Base-by-base conservation (phyloP, 1,139 yeast species). In the Pneumocystis canis region DNA sequence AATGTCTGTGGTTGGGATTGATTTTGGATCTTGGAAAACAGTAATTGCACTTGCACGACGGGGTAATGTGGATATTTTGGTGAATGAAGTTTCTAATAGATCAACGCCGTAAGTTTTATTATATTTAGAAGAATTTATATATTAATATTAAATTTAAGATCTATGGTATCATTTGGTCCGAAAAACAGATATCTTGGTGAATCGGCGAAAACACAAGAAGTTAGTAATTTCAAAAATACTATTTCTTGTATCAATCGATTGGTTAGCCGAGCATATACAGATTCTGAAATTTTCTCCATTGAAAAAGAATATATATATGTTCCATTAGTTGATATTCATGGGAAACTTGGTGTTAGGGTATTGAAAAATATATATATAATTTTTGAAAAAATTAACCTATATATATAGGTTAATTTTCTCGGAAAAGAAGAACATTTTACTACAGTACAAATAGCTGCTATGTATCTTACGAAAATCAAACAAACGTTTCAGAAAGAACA, bases 31-130 rank as follows among this genome's bases (percentile, higher is more conserved):
- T 79, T 81, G 83, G 80, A 87, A 82, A 81, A 84, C 95, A 68
- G 97, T 90, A 70, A 82, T 92, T 74, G 97, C 97, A 60, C 95
- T 95, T 75, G 98, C 98, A 68, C 87, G 95, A 77, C 92, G 92
- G 83, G 85, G 97, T 80, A 97, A 97, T 74, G 92, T 94, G 75
- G 98, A 92, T 77, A 85, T 94, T 72, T 88, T 92, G 72, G 97
- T 92, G 79, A 94, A 94, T 76, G 99, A 92, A 77, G 98, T 92
- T 62, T 90, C 97, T 64, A 92, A 92, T 84, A 87, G 98, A 78
- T 77, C 95, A 69, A 92, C 99, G 57, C 98, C 99, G 68, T 47
- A 25, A 47, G 54, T 47, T 25, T 14, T 25, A 3, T 25, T 7
- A 16, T 66, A 65, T n/a, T 68, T 65, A n/a, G 40, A 30, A 35